Conservation (phyloP, 2,329 filamentous ascomycete species). For the Colletotrichum trifolii region DNA sequence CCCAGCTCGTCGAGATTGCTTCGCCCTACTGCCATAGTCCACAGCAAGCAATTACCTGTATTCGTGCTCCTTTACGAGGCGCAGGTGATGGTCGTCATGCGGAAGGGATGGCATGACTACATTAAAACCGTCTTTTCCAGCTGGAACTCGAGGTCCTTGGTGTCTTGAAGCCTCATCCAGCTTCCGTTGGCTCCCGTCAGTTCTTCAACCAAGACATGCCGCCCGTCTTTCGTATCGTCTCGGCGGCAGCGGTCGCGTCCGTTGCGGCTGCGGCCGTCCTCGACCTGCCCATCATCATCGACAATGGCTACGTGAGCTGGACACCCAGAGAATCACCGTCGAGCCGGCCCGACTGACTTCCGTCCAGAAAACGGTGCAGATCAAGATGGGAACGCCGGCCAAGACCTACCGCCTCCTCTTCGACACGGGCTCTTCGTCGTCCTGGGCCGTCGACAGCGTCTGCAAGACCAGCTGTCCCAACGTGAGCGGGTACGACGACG, state of each 20-base stretch:
- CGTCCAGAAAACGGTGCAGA: conserved; percentile 16
- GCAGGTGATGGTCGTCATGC: conserved; percentile 18
- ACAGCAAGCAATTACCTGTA: too few species aligned
- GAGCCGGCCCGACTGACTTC: neutral
- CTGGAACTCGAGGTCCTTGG: neutral
- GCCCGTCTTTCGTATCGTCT: conserved; percentile 24
- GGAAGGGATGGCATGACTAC: neutral
- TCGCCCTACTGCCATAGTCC: conserved; percentile 4
- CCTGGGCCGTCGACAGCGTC: conserved; percentile 47
- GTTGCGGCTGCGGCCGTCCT: conserved; percentile 31
- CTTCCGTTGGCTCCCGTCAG: neutral
- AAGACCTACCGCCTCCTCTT: conserved; percentile 44
- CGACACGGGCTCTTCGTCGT: conserved; percentile 49
- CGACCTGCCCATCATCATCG: conserved; percentile 33
- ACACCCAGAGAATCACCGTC: fast-evolving
- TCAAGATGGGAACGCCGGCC: conserved; percentile 44
- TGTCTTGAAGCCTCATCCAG: neutral
- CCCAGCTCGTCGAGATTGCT: conserved; percentile 25
- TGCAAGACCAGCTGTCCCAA: conserved; percentile 42
- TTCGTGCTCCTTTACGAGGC: conserved; percentile 18
- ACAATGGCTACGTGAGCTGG: conserved; percentile 30
- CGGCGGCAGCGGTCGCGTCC: conserved; percentile 23
- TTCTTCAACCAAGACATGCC: conserved; percentile 4
- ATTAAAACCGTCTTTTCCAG: neutral
- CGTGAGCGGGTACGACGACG: conserved; percentile 36